phyloP scores from a whole-genome alignment of 768 basidiomycete genomes.

The Panus rudis region DNA sequence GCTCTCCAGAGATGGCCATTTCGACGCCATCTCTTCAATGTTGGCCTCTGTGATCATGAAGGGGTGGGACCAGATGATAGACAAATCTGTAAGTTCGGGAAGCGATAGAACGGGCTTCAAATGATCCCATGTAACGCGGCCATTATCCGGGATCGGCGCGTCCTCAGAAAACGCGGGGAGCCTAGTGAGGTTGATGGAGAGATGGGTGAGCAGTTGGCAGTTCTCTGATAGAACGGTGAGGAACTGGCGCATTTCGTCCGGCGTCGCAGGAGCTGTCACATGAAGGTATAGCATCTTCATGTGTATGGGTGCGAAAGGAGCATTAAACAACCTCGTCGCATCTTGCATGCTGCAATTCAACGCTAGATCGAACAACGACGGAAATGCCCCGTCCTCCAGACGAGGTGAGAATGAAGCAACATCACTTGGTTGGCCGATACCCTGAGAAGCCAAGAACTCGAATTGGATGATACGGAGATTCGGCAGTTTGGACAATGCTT shows the following conservation, averaged over 20 bases:
- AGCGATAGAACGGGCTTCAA: conserved; percentile 31
- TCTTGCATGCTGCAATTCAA: conserved; percentile 39
- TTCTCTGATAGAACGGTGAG: conserved; percentile 38
- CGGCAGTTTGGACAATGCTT: conserved; percentile 36
- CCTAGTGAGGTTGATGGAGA: conserved; percentile 31
- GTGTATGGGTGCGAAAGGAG: conserved; percentile 38
- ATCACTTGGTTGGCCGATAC: conserved; percentile 39
- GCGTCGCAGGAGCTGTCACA: conserved; percentile 37
- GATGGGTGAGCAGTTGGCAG: conserved; percentile 39
- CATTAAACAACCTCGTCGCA: conserved; percentile 37
- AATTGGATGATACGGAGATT: conserved; percentile 46
- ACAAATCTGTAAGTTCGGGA: conserved; percentile 27
- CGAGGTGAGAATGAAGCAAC: conserved; percentile 36
- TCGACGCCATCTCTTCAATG: conserved; percentile 23
- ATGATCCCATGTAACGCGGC: conserved; percentile 28
- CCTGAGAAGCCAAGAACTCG: conserved; percentile 41
- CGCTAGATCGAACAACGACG: conserved; percentile 44
- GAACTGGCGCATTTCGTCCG: conserved; percentile 34
- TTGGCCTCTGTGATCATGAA: conserved; percentile 21
- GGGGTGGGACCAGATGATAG: conserved; percentile 19
- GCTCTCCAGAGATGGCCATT: conserved; percentile 20
- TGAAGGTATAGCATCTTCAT: conserved; percentile 49
- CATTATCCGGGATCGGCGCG: conserved; percentile 9
- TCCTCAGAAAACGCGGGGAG: background rate
- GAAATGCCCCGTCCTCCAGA: conserved; percentile 44